A percentile compares a stretch with the other conserved stretches of the same genome.
These are phyloP conservation scores for Calonectria hongkongensis DNA, from an alignment of 2,329 filamentous ascomycete genomes.

Conservation along the genomic window DNA sequence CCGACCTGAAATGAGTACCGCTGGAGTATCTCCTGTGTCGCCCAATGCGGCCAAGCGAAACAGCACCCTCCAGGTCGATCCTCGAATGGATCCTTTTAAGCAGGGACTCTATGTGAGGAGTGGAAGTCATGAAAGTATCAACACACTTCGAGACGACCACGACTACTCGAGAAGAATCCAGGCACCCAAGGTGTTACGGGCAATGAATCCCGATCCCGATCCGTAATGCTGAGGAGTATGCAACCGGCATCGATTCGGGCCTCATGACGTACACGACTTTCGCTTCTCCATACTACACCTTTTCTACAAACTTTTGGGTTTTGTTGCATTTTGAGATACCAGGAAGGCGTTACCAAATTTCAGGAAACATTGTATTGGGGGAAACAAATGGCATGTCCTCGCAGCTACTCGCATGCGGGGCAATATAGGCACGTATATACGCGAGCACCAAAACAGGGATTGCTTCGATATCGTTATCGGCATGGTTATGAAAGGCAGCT, in stretches of 20 bases:
- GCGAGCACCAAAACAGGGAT: slow-evolving; percentile 38
- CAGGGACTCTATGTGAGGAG: slow-evolving; percentile 74
- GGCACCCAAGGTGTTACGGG: slow-evolving; percentile 74
- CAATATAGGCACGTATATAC: slow-evolving; percentile 47
- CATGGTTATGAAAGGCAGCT: slow-evolving; percentile 47
- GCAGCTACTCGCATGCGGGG: slow-evolving; percentile 37
- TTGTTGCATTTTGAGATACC: slow-evolving; percentile 62
- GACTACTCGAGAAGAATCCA: slow-evolving; percentile 79
- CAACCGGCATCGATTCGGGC: slow-evolving; percentile 47
- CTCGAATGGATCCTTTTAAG: slow-evolving; percentile 77
- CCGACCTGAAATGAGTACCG: slow-evolving; percentile 65
- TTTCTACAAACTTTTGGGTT: slow-evolving; percentile 51
- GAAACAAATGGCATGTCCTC: slow-evolving; percentile 44
- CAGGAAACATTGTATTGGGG: slow-evolving; percentile 49
- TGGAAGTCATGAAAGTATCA: slow-evolving; percentile 78
- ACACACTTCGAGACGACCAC: slow-evolving; percentile 78
- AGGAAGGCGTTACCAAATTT: slow-evolving; percentile 61
- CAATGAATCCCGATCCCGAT: slow-evolving; percentile 76
- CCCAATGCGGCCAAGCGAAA: slow-evolving; percentile 67
- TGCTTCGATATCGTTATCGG: slow-evolving; percentile 47
- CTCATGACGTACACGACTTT: slow-evolving; percentile 60
- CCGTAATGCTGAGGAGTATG: slow-evolving; percentile 38
- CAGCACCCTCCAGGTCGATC: slow-evolving; percentile 75
- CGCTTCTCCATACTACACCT: slow-evolving; percentile 48
- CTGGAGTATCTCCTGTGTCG: slow-evolving; percentile 56